Conservation (phyloP, 805 yeast genomes). For the Saccharomycopsis fodiens region DNA sequence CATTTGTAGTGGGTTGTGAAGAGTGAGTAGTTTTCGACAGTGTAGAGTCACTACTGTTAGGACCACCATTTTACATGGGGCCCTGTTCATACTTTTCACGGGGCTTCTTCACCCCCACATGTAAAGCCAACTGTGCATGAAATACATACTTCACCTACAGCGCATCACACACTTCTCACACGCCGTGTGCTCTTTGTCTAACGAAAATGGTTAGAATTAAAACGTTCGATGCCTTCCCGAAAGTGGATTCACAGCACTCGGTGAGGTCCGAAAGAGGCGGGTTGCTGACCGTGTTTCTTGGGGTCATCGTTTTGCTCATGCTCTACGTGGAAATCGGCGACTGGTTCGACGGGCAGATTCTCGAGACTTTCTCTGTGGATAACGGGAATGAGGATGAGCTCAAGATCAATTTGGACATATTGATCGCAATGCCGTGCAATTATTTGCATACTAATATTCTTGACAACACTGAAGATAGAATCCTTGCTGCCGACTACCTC, state of each 20-base stretch:
- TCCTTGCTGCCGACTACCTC: slow-evolving; percentile 69
- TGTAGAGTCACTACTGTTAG: too few relatives aligned
- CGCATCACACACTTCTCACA: too few relatives aligned
- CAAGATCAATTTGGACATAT: slow-evolving; percentile 68
- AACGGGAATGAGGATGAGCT: slow-evolving; percentile 46
- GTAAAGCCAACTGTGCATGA: too few relatives aligned
- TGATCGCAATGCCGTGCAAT: slow-evolving; percentile 80
- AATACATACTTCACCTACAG: too few relatives aligned
- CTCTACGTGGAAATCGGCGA: slow-evolving; percentile 83
- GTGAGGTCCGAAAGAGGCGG: slow-evolving; percentile 77
- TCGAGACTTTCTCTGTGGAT: slow-evolving; percentile 73
- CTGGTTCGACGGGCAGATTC: slow-evolving; percentile 73
- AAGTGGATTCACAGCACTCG: slow-evolving; percentile 60
- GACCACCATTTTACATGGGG: too few relatives aligned
- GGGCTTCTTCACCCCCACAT: too few relatives aligned
- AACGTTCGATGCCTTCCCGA: slow-evolving; percentile 71
- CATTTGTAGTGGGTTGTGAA: too few relatives aligned
- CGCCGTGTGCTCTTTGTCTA: too few relatives aligned
- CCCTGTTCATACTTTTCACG: too few relatives aligned
- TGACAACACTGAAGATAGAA: slow-evolving; percentile 71
- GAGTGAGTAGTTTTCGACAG: too few relatives aligned
- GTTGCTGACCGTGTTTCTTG: slow-evolving; percentile 55
- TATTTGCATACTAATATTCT: slow-evolving; percentile 64
- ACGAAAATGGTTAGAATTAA: too few relatives aligned
- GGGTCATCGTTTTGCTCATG: slow-evolving; percentile 54